Base-by-base conservation (phyloP, 2,329 filamentous ascomycete genomes). In the Paecilomyces variotii region DNA sequence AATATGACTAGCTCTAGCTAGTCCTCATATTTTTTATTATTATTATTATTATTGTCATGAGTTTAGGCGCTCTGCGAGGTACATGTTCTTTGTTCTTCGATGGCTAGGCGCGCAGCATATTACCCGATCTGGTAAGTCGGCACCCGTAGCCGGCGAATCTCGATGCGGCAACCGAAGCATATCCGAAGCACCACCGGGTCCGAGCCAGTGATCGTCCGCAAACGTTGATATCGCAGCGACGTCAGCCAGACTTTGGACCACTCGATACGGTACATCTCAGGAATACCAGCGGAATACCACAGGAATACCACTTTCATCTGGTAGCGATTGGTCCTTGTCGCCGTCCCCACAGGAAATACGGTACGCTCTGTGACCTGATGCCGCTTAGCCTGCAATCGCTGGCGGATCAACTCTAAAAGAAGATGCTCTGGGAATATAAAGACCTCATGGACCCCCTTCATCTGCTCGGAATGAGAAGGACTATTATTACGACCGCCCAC, bases 281-380 rank as follows among this genome's bases (percentile, higher is more conserved):
- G n/a, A 19, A 19, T 19, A 19, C 19, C 19, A 19, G 19, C 19
- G 19, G 19, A 19, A 19, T 19, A 19, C 19, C 19, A 19, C 19
- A 19, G 19, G 19, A 19, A 19, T 19, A 19, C 19, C 19, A 19
- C 19, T 19, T 19, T 19, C 19, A 19, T 19, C 12, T 14, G 12
- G 39, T 14, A 14, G 39, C 39, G 14, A 45, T 45, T 45, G 39
- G 39, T 24, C 7, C 4, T 45, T 14, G 14, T 19, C 14, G 19
- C 39, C 19, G 39, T 45, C 50, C 50, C 50, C 50, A 52, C 50
- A 27, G 30, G 25, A 52, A 19, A n/a, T 52, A 4, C 27, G 19
- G 57, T 52, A 57, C 58, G 50, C 26, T 54, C 28, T 11, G 27
- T 28, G 56, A 49, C 58, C 60, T 59, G 59, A 59, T 60, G 59